These are phyloP conservation scores for Xylaria arbuscula DNA, from an alignment of 2,329 filamentous ascomycete genomes.

Conservation along the genomic window DNA sequence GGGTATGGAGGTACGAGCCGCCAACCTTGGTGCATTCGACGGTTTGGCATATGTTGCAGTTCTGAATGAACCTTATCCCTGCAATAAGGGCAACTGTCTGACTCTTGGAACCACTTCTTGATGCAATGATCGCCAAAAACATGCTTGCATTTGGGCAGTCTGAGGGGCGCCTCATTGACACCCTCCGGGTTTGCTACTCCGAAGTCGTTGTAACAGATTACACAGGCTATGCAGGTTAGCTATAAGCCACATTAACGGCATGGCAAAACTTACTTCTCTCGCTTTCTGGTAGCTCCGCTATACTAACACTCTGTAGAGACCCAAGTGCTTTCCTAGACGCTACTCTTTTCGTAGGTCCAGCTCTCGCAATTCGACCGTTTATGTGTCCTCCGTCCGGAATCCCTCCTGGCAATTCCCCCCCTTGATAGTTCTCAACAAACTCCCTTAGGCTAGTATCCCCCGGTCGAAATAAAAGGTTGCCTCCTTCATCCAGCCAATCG, in stretches of 20 bases:
- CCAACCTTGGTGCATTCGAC: constrained; percentile 34
- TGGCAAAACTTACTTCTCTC: constrained; percentile 59
- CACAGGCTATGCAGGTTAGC: constrained; percentile 60
- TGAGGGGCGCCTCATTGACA: constrained; percentile 65
- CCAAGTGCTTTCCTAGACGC: constrained; percentile 60
- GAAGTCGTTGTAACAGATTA: constrained; percentile 74
- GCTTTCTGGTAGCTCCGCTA: constrained; percentile 57
- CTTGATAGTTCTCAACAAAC: constrained; percentile 29
- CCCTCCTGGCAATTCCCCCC: not conserved
- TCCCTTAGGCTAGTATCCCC: constrained; percentile 31
- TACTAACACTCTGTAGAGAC: constrained; percentile 59
- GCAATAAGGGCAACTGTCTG: constrained; percentile 73
- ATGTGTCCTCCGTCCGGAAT: constrained; percentile 46
- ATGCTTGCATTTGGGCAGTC: constrained; percentile 71
- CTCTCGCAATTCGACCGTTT: constrained; percentile 60
- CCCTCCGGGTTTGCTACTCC: constrained; percentile 68
- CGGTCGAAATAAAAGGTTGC: constrained; percentile 16
- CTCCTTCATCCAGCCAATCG: constrained; percentile 30
- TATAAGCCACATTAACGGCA: not conserved
- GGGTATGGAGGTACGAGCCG: constrained; percentile 47
- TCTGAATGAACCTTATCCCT: constrained; percentile 69
- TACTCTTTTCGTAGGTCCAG: constrained; percentile 58
- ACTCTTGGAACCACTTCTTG: constrained; percentile 72
- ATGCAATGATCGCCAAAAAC: constrained; percentile 73
- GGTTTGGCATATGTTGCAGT: constrained; percentile 33